Conservation (phyloP, 176 grass and related monocot genomes). For the Phyllostachys edulis region DNA sequence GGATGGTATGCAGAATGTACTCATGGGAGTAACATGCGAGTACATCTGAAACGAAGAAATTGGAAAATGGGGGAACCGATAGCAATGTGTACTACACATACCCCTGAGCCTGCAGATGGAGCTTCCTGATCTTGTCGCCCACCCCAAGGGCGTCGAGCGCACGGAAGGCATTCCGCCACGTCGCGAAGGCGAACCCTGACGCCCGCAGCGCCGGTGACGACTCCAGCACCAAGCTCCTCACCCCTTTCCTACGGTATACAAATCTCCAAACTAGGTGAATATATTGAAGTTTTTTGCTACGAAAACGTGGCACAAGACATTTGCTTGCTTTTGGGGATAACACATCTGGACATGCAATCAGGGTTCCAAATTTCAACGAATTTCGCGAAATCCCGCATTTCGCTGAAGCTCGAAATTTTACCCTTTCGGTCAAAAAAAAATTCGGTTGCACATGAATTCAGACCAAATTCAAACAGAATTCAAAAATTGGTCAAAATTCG, state of each 20-base stretch:
- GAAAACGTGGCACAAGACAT: too few relatives aligned
- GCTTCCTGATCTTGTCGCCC: conserved; percentile 57
- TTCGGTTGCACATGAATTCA: too few relatives aligned
- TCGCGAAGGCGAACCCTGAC: conserved; percentile 49
- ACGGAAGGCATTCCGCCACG: conserved; percentile 64
- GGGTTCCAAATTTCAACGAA: too few relatives aligned
- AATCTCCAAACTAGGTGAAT: neutral
- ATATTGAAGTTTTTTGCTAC: too few relatives aligned
- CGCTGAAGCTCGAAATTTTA: too few relatives aligned
- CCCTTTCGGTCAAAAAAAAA: too few relatives aligned
- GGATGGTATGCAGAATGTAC: too few relatives aligned
- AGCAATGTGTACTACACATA: neutral
- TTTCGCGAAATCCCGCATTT: too few relatives aligned
- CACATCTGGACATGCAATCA: too few relatives aligned
- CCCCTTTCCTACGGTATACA: conserved; percentile 43
- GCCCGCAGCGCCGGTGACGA: conserved; percentile 62
- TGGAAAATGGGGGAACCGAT: neutral
- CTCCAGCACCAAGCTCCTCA: conserved; percentile 74
- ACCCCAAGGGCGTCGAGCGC: conserved; percentile 74
- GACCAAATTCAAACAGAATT: too few relatives aligned
- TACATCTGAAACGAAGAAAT: neutral
- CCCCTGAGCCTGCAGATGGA: conserved; percentile 25
- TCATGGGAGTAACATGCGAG: neutral
- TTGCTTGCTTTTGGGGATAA: too few relatives aligned
- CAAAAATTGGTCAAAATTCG: too few relatives aligned